A percentile compares a stretch with the other conserved stretches of the same genome.
These are phyloP conservation scores for Mycena capillaripes DNA, from an alignment of 768 basidiomycete genomes.

Conservation along the genomic window DNA sequence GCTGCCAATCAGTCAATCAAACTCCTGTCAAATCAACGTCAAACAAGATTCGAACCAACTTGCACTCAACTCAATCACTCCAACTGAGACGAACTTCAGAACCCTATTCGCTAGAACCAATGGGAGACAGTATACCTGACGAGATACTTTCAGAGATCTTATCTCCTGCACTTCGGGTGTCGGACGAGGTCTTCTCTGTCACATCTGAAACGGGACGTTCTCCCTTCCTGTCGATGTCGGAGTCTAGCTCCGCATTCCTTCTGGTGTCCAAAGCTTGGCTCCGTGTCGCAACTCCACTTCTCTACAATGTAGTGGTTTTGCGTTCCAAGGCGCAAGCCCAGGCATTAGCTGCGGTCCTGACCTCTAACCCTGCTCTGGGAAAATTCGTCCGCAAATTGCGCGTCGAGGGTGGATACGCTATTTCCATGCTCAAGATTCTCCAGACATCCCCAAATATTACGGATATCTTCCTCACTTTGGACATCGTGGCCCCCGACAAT, in stretches of 20 bases:
- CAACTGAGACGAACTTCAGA: no score
- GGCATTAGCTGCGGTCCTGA: not conserved
- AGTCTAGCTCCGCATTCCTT: slow-evolving; percentile 21
- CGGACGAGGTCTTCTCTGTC: slow-evolving; percentile 9
- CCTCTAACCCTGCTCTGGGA: slow-evolving; percentile 13
- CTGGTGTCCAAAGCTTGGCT: slow-evolving; percentile 29
- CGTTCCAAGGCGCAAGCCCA: slow-evolving; percentile 23
- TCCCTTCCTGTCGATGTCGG: not conserved
- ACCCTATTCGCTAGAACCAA: no score
- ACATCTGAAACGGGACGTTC: not conserved
- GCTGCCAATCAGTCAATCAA: no score
- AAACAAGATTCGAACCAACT: no score
- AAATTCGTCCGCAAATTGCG: slow-evolving; percentile 24
- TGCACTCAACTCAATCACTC: no score
- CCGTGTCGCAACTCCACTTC: slow-evolving; percentile 23
- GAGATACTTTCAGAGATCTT: slow-evolving; percentile 25
- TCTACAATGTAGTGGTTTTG: slow-evolving; percentile 22
- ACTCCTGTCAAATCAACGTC: no score
- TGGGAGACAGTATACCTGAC: slow-evolving; percentile 11
- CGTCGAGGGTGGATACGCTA: slow-evolving; percentile 27
- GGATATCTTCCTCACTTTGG: slow-evolving; percentile 1
- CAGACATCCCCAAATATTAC: not conserved
- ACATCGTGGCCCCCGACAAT: not conserved
- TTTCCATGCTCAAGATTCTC: slow-evolving; percentile 26
- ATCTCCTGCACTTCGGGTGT: slow-evolving; percentile 7